Percentiles rank a stretch among this genome's conserved stretches.
These are phyloP conservation scores for Chaetomiaceae sp. DNA, from an alignment of 2,329 filamentous ascomycete genomes.

Conservation along the genomic window DNA sequence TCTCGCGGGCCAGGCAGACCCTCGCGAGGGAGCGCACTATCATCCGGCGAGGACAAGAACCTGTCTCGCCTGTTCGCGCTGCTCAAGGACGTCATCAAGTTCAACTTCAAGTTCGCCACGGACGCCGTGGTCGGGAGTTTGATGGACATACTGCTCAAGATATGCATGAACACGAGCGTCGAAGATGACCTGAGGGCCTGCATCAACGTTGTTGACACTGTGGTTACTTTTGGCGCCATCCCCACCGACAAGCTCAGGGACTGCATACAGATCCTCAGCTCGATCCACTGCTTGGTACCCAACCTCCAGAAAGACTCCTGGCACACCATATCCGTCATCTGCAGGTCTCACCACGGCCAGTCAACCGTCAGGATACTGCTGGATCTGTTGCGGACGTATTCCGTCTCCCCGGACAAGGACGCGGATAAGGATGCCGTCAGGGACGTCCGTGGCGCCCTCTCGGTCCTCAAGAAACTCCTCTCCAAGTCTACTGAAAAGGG, in stretches of 20 bases:
- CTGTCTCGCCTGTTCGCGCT: slow-evolving; percentile 62
- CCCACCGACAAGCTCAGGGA: slow-evolving; percentile 58
- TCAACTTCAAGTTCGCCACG: slow-evolving; percentile 45
- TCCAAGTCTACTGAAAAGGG: slow-evolving; percentile 55
- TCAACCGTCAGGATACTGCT: slow-evolving; percentile 62
- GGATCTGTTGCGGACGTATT: slow-evolving; percentile 53
- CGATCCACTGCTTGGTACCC: slow-evolving; percentile 63
- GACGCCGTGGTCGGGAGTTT: slow-evolving; percentile 49
- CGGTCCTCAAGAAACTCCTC: slow-evolving; percentile 60
- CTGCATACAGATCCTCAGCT: slow-evolving; percentile 67
- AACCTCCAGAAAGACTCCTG: slow-evolving; percentile 61
- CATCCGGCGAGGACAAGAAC: slow-evolving; percentile 54
- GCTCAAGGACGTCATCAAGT: slow-evolving; percentile 66
- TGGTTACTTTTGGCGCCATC: slow-evolving; percentile 68
- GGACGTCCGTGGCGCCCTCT: slow-evolving; percentile 58
- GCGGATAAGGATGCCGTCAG: slow-evolving; percentile 49
- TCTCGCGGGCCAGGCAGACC: slow-evolving; percentile 37
- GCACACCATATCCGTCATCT: slow-evolving; percentile 66
- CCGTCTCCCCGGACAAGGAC: slow-evolving; percentile 28
- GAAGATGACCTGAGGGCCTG: slow-evolving; percentile 62
- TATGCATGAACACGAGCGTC: slow-evolving; percentile 64
- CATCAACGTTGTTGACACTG: slow-evolving; percentile 63
- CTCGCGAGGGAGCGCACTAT: slow-evolving; percentile 38
- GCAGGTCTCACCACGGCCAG: slow-evolving; percentile 69
- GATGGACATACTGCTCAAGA: slow-evolving; percentile 58